These are phyloP conservation scores for Raffaelea albimanens DNA, from an alignment of 2,329 filamentous ascomycete species.

Conservation along the genomic window DNA sequence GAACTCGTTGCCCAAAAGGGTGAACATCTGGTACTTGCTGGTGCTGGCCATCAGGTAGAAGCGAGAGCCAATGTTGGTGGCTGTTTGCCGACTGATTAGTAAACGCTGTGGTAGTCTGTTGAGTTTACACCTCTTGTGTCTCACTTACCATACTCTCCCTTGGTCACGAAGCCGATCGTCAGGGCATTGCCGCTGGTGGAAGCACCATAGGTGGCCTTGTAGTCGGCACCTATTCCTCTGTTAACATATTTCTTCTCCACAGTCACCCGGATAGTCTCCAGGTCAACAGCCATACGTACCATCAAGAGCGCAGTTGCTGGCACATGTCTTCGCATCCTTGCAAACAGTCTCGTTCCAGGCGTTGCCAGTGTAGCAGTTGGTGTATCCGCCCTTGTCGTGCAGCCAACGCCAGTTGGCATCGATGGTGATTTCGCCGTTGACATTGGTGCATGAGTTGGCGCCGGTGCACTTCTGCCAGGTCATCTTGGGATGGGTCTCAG, in stretches of 20 bases:
- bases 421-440: slow-evolving; percentile 38
- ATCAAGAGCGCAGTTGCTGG: slow-evolving; percentile 46
- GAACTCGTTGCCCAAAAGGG: slow-evolving; percentile 51
- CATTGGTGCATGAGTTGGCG: slow-evolving; percentile 34
- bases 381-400: slow-evolving; percentile 34
- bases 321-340: slow-evolving; percentile 37
- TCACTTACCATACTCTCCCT: slow-evolving; percentile 20
- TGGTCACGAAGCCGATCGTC: slow-evolving; percentile 36
- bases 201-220: slow-evolving; percentile 40
- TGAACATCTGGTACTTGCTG: slow-evolving; percentile 35
- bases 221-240: slow-evolving; percentile 30
- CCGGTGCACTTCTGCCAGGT: slow-evolving; percentile 41
- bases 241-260: neutral
- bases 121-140: neutral
- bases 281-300: slow-evolving; percentile 19
- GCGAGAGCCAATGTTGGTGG: slow-evolving; percentile 27
- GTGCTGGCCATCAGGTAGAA: slow-evolving; percentile 22
- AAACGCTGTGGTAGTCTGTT: no score
- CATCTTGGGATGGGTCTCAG: slow-evolving; percentile 42
- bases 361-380: slow-evolving; percentile 42
- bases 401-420: slow-evolving; percentile 52
- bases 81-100: slow-evolving; percentile 3
- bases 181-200: slow-evolving; percentile 37
- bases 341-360: slow-evolving; percentile 37
- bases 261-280: neutral